Evolutionary conservation across 2,329 filamentous ascomycete species (phyloP).

Genomic region (Cercospora sp.): DNA sequence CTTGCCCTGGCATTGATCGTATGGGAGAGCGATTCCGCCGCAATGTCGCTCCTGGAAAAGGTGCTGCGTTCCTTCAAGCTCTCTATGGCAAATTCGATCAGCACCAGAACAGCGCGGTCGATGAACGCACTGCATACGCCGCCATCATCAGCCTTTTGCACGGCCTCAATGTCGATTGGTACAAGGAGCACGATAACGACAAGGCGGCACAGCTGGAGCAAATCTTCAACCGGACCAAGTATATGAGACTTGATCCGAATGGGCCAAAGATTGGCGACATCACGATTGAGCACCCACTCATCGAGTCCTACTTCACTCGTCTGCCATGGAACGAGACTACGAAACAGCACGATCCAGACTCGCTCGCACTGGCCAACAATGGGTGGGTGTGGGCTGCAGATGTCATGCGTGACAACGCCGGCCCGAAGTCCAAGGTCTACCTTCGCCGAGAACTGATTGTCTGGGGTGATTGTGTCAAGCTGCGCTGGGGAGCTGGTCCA

Average conservation of each 20-base stretch:
- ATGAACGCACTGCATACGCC: constrained; percentile 54
- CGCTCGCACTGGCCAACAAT: constrained; percentile 86
- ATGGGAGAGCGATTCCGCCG: constrained; percentile 80
- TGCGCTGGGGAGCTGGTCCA: constrained; percentile 78
- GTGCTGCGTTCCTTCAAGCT: constrained; percentile 66
- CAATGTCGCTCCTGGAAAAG: constrained; percentile 66
- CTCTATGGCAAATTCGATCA: constrained; percentile 69
- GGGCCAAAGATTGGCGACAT: constrained; percentile 85
- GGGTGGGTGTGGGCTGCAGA: constrained; percentile 99
- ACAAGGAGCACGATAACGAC: constrained; percentile 88
- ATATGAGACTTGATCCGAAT: constrained; percentile 86
- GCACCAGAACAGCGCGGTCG: constrained; percentile 51
- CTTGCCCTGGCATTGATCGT: constrained; percentile 67
- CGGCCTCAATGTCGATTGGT: constrained; percentile 82
- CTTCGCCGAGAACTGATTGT: constrained; percentile 94
- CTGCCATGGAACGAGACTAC: constrained; percentile 78
- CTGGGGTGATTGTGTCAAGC: constrained; percentile 97
- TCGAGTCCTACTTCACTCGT: constrained; percentile 93
- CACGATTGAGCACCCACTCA: constrained; percentile 72
- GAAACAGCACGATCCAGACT: constrained; percentile 70
- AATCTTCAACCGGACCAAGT: constrained; percentile 91
- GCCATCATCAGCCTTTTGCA: constrained; percentile 66
- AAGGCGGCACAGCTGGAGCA: constrained; percentile 82
- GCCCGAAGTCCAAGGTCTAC: constrained; percentile 85
- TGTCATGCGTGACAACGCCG: constrained; percentile 89